Conservation (phyloP, 495 filamentous ascomycete genomes). For the Penicillium waksmanii region DNA sequence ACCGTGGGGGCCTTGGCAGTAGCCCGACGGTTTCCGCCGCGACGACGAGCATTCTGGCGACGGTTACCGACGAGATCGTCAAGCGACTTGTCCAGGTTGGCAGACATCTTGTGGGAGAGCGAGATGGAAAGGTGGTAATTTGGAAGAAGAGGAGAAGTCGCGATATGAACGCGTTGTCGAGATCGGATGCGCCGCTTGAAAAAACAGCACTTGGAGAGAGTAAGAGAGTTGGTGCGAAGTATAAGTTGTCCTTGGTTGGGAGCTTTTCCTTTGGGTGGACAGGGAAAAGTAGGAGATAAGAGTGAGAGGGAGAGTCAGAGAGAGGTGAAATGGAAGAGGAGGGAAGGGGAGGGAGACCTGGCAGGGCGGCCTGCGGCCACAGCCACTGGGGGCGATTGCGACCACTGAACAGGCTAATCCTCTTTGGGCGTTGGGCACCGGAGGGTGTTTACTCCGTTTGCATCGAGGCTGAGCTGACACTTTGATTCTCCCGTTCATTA, state of each 20-base stretch:
- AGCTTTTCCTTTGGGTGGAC: not conserved
- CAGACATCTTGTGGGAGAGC: slow-evolving; percentile 64
- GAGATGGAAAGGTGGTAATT: slow-evolving; percentile 23
- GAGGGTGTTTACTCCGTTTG: slow-evolving; percentile 24
- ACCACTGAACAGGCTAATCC: slow-evolving; percentile 9
- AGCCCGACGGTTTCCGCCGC: slow-evolving; percentile 57
- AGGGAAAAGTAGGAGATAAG: slow-evolving; percentile 1
- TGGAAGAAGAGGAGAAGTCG: slow-evolving; percentile 18
- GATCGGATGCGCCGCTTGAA: slow-evolving; percentile 7
- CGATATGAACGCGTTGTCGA: slow-evolving; percentile 21
- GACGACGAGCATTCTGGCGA: slow-evolving; percentile 59
- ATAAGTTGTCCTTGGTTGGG: not conserved
- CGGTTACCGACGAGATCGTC: slow-evolving; percentile 91
- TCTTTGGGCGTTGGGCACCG: slow-evolving; percentile 18
- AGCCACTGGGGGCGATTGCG: not conserved
- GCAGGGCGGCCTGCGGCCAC: not conserved
- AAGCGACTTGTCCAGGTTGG: slow-evolving; percentile 92
- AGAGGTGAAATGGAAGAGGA: slow-evolving; percentile 19
- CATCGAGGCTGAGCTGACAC: slow-evolving; percentile 9
- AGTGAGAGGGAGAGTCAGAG: slow-evolving; percentile 4
- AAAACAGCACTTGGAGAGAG: not conserved
- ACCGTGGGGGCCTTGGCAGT: slow-evolving; percentile 58
- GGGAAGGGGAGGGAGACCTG: slow-evolving; percentile 17
- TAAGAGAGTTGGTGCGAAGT: not conserved
- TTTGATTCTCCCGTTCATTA: not conserved